Conservation (phyloP, 1,139 yeast genomes). For the Candida pseudoviswanathii region DNA sequence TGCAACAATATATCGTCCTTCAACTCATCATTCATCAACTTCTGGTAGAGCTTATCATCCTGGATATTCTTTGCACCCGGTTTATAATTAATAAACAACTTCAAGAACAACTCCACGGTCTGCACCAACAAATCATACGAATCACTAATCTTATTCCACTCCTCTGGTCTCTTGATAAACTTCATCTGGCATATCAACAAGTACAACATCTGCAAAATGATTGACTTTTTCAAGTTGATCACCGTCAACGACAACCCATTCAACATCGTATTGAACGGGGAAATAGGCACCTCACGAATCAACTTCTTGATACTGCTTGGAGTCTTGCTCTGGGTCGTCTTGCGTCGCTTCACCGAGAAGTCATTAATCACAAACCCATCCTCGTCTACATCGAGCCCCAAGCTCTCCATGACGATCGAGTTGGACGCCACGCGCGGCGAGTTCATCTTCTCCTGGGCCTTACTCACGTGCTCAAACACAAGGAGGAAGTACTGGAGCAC, state of each 20-base stretch:
- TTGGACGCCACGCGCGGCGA: conserved; percentile 25
- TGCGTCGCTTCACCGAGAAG: conserved; percentile 44
- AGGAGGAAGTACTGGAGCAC: conserved; percentile 42
- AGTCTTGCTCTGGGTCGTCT: conserved; percentile 15
- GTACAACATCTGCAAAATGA: conserved; percentile 48
- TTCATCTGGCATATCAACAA: conserved; percentile 44
- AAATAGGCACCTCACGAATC: conserved; percentile 35
- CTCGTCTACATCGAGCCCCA: conserved; percentile 43
- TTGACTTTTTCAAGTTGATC: conserved; percentile 47
- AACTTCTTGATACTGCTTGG: conserved; percentile 14
- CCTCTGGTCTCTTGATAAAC: conserved; percentile 28
- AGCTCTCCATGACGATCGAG: conserved; percentile 32
- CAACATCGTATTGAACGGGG: conserved; percentile 47
- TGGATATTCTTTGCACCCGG: conserved; percentile 23
- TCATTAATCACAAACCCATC: conserved; percentile 53
- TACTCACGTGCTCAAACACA: conserved; percentile 38
- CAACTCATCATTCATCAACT: conserved; percentile 44
- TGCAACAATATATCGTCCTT: conserved; percentile 42
- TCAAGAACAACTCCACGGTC: conserved; percentile 40
- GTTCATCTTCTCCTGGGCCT: conserved; percentile 19
- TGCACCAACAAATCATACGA: conserved; percentile 28
- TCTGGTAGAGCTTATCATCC: conserved; percentile 43
- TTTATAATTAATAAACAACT: conserved; percentile 41
- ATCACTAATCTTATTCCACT: conserved; percentile 20
- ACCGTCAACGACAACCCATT: conserved; percentile 50